These are phyloP conservation scores for Calocybe indica DNA, from an alignment of 768 basidiomycete genomes.

Conservation along the genomic window DNA sequence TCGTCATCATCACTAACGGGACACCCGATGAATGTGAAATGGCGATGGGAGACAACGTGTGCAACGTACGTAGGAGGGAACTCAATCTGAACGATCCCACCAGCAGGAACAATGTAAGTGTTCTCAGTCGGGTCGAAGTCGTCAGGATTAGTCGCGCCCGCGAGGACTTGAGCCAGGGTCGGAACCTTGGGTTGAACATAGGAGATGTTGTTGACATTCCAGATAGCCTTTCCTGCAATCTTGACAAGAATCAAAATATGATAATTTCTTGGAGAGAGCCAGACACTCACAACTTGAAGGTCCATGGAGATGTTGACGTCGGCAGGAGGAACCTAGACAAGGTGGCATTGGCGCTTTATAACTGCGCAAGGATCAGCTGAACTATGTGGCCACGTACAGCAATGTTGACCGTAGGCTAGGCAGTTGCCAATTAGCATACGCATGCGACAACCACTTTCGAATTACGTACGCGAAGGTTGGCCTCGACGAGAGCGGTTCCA, in stretches of 20 bases:
- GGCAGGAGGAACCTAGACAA: slow-evolving; percentile 14
- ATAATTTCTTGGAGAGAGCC: not conserved
- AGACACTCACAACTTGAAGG: slow-evolving; percentile 14
- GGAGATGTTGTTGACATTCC: slow-evolving; percentile 28
- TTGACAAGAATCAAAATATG: not conserved
- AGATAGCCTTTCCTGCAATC: slow-evolving; percentile 16
- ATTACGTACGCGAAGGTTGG: slow-evolving; percentile 8
- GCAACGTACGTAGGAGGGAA: slow-evolving; percentile 22
- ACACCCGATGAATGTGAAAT: not conserved
- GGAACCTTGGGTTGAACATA: slow-evolving; percentile 23
- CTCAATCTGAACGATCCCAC: slow-evolving; percentile 32
- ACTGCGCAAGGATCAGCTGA: not conserved
- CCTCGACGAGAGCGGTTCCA: slow-evolving; percentile 22
- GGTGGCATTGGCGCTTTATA: not conserved
- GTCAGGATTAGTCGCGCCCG: slow-evolving; percentile 21
- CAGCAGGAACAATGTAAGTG: slow-evolving; percentile 31
- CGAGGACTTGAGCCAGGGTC: slow-evolving; percentile 28
- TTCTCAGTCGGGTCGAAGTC: slow-evolving; percentile 29
- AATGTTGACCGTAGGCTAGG: slow-evolving; percentile 7
- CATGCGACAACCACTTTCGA: not conserved
- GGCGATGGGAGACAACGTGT: not conserved
- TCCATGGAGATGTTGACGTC: slow-evolving; percentile 20
- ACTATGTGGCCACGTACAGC: slow-evolving; percentile 1
- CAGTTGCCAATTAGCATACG: not conserved
- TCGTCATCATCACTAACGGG: slow-evolving; percentile 18